A percentile compares a stretch with the other conserved stretches of the same genome.
phyloP scores from a whole-genome alignment of 2,329 filamentous ascomycete species.

The Cercospora berteroae region DNA sequence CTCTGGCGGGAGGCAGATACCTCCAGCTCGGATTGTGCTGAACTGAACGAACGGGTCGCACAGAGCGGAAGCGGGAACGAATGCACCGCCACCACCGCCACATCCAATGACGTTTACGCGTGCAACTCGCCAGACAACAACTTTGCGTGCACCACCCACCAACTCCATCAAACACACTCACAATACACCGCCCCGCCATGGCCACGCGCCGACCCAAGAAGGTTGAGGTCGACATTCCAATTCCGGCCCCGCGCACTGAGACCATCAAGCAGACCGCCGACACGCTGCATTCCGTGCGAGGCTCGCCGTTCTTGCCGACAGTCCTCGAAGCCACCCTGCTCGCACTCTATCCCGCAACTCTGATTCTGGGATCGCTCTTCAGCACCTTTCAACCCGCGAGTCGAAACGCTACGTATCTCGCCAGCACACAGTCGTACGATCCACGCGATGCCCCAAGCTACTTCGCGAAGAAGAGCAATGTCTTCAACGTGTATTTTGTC shows the following conservation, averaged over 20 bases:
- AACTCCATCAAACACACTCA: not conserved
- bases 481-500: slow-evolving; percentile 91
- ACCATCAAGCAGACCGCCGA: not conserved
- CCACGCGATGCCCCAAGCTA: slow-evolving; percentile 67
- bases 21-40: not conserved
- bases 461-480: slow-evolving; percentile 89
- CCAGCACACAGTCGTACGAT: slow-evolving; percentile 61
- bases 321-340: slow-evolving; percentile 65
- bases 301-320: slow-evolving; percentile 66
- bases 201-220: slow-evolving; percentile 10
- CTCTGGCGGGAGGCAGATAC: not conserved
- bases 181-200: not conserved
- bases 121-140: not conserved
- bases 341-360: slow-evolving; percentile 69
- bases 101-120: not conserved
- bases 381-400: slow-evolving; percentile 75
- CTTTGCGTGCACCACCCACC: not conserved
- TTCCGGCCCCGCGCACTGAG: not conserved
- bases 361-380: slow-evolving; percentile 80
- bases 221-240: slow-evolving; percentile 12
- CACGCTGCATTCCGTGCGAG: slow-evolving; percentile 17
- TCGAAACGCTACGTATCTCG: slow-evolving; percentile 61
- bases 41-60: not conserved
- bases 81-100: not conserved
- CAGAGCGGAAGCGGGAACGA: not conserved